Conservation (phyloP, 139 green algal species). For the Coelastrella sp. region DNA sequence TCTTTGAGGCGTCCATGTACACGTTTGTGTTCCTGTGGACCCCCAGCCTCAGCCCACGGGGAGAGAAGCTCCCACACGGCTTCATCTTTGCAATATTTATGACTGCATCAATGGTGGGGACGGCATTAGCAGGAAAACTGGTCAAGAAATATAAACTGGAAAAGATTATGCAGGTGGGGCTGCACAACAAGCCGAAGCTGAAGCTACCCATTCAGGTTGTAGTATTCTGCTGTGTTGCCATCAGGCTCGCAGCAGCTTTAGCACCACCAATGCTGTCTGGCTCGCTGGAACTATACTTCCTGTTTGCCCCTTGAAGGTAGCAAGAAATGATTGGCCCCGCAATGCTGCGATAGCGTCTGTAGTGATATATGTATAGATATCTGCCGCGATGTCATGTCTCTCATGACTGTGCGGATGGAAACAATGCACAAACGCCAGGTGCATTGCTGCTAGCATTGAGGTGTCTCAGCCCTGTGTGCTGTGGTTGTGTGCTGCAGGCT, state of each 20-base stretch:
- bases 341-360: too few relatives aligned
- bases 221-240: too few relatives aligned
- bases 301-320: too few relatives aligned
- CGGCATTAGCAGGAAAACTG: conserved; percentile 56
- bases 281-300: too few relatives aligned
- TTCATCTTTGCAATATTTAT: conserved; percentile 99
- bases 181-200: too few relatives aligned
- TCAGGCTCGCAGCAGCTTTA: too few relatives aligned
- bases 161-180: conserved; percentile 33
- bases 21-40: conserved; percentile 99
- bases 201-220: too few relatives aligned
- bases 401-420: not conserved
- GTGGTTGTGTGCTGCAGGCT: conserved; percentile 24
- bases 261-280: too few relatives aligned
- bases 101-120: conserved; percentile 89
- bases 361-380: too few relatives aligned
- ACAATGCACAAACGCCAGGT: not conserved
- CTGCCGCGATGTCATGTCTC: too few relatives aligned
- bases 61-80: conserved; percentile 93
- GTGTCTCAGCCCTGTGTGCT: not conserved
- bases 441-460: not conserved
- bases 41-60: conserved; percentile 87
- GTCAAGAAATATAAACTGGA: conserved; percentile 62
- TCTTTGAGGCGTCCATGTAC: conserved; percentile 99
- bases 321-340: too few relatives aligned